These are phyloP conservation scores for Posidonia oceanica DNA, from an alignment of 116 monocot species.

Conservation along the genomic window DNA sequence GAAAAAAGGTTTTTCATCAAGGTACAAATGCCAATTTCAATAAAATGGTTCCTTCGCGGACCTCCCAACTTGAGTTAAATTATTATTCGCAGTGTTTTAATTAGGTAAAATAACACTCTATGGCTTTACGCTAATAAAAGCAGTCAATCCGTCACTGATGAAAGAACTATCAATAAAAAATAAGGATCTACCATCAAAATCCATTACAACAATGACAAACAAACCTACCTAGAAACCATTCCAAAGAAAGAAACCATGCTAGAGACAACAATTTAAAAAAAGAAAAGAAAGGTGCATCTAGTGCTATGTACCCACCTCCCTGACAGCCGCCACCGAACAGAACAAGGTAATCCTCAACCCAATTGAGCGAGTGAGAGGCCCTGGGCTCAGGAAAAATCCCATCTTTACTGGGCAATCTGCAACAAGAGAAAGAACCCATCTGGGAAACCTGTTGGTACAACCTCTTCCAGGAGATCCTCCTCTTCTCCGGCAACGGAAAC, in stretches of 20 bases:
- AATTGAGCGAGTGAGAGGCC: constrained; percentile 84
- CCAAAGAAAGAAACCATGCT: background rate
- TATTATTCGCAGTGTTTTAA: too few species aligned
- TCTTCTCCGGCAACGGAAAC: constrained; percentile 21
- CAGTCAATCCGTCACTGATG: background rate
- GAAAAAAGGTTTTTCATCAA: too few species aligned
- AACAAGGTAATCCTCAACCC: constrained; percentile 61
- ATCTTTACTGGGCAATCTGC: constrained; percentile 22
- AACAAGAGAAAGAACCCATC: constrained; percentile 38
- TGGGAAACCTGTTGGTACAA: constrained; percentile 43
- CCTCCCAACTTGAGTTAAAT: too few species aligned
- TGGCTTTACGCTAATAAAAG: background rate
- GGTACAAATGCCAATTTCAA: too few species aligned
- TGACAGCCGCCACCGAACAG: constrained; percentile 82
- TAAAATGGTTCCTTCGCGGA: too few species aligned
- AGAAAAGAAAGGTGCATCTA: background rate
- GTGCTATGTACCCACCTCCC: constrained; percentile 44
- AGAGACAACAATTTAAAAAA: background rate
- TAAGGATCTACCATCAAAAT: background rate
- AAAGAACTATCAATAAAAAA: background rate
- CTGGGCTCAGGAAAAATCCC: constrained; percentile 42
- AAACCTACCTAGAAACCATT: background rate
- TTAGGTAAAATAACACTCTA: background rate
- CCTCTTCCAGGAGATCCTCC: constrained; percentile 37
- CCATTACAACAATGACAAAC: too few species aligned